Conservation (phyloP, 345 rosid species). For the Dimocarpus longan region DNA sequence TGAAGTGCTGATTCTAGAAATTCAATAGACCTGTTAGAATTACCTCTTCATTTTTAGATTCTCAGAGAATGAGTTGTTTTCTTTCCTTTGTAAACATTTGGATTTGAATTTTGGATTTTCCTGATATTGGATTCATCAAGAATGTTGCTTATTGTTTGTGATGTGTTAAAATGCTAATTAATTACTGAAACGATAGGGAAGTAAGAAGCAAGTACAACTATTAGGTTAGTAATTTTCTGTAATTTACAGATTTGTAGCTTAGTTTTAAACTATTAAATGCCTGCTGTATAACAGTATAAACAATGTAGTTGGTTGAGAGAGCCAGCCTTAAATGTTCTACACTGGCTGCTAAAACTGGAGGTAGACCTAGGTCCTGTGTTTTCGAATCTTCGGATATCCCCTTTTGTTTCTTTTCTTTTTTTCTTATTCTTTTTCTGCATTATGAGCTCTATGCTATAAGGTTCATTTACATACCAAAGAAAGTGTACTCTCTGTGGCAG, state of each 20-base stretch:
- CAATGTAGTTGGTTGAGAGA: conserved; percentile 5
- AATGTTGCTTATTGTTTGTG: neutral
- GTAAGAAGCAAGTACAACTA: neutral
- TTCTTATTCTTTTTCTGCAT: neutral
- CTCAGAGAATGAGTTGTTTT: neutral
- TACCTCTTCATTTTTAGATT: neutral
- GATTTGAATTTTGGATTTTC: neutral
- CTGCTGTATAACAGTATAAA: neutral
- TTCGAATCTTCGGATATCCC: neutral
- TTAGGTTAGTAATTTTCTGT: conserved; percentile 2
- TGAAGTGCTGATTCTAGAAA: neutral
- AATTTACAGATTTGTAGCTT: neutral
- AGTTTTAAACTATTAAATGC: neutral
- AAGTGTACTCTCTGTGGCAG: neutral
- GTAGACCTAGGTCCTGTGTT: neutral
- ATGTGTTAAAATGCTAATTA: neutral
- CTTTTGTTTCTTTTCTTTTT: neutral
- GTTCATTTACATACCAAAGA: neutral
- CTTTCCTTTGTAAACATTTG: neutral
- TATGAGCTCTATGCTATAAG: neutral
- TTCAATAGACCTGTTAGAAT: neutral
- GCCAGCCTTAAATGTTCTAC: neutral
- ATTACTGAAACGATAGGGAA: neutral
- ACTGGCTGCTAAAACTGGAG: neutral
- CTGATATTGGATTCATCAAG: neutral